Evolutionary conservation across 75 land plant genomes (phyloP).

Genomic region (Picea sitchensis): DNA sequence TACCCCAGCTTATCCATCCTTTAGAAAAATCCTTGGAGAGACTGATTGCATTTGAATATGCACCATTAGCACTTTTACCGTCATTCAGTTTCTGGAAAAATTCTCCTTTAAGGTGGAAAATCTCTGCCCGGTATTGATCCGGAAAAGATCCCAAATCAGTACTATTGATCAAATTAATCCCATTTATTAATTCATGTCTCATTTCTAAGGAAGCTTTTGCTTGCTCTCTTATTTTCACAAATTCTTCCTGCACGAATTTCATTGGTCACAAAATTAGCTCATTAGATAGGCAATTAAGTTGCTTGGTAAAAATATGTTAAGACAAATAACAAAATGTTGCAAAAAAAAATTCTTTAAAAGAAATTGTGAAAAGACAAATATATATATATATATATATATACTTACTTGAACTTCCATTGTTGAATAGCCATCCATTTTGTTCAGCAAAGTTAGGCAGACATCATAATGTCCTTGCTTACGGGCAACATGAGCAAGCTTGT

Average conservation of each 20-base stretch:
- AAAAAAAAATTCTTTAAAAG: neutral
- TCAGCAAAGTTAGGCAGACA: constrained; percentile 89
- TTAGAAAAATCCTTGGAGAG: constrained; percentile 82
- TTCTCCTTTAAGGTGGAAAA: constrained; percentile 85
- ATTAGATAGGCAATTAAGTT: no score
- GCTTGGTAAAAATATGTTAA: neutral
- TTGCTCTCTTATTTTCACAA: constrained; percentile 96
- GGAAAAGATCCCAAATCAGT: constrained; percentile 91
- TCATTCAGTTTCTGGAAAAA: constrained; percentile 79
- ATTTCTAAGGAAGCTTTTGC: constrained; percentile 94
- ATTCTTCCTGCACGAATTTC: constrained; percentile 74
- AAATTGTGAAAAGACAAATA: neutral
- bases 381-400: neutral
- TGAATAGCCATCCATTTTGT: constrained; percentile 93
- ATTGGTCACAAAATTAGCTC: neutral
- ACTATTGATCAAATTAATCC: constrained; percentile 81
- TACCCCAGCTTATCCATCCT: constrained; percentile 99
- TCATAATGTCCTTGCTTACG: constrained; percentile 95
- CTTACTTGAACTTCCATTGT: constrained; percentile 97
- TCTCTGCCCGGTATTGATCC: constrained; percentile 82
- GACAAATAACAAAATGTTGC: neutral
- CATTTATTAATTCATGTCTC: constrained; percentile 82
- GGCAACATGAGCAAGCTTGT: constrained; percentile 93
- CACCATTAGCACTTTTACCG: constrained; percentile 64
- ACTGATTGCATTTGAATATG: constrained; percentile 73